phyloP scores from a whole-genome alignment of 2,329 filamentous ascomycete genomes.

The Penicillium sclerotiorum region DNA sequence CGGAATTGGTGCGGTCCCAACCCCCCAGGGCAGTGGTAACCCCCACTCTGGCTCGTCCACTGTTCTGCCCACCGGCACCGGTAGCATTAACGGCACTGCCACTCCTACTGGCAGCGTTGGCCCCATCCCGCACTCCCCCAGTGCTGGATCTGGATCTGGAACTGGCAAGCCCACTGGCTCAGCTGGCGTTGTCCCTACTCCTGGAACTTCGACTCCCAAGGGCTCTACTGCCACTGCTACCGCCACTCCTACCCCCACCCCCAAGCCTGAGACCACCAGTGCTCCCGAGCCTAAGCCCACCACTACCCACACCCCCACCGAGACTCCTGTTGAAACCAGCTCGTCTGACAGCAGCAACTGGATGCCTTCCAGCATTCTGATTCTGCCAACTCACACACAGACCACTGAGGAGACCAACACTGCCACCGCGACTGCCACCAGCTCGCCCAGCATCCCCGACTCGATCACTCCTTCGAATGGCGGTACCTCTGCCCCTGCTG shows the following conservation, averaged over 20 bases:
- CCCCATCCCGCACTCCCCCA: constrained; percentile 19
- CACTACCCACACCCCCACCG: constrained; percentile 22
- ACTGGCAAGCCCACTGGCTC: constrained; percentile 11
- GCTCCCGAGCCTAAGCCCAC: constrained; percentile 45
- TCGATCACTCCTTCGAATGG: constrained; percentile 72
- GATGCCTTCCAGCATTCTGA: constrained; percentile 26
- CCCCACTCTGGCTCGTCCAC: too few species aligned
- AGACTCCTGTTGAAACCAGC: constrained; percentile 32
- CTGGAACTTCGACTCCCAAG: constrained; percentile 6
- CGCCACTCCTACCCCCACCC: neutral
- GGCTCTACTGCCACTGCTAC: constrained; percentile 1
- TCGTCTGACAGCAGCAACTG: constrained; percentile 22
- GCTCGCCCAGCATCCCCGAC: constrained; percentile 67
- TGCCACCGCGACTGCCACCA: constrained; percentile 34
- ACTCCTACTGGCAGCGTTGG: constrained; percentile 17
- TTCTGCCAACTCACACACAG: constrained; percentile 3
- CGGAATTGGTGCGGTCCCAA: constrained; percentile 22
- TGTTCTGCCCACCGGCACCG: constrained; percentile 14
- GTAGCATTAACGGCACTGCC: neutral
- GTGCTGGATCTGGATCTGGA: constrained; percentile 5
- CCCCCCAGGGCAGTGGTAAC: constrained; percentile 2
- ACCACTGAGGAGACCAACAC: constrained; percentile 9
- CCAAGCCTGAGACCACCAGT: constrained; percentile 32
- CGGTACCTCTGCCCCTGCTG: constrained; percentile 59
- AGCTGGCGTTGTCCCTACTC: constrained; percentile 11